A percentile compares a stretch with the other conserved stretches of the same genome.
These are phyloP conservation scores for Cucumis hystrix DNA, from an alignment of 306 rosid genomes.

Conservation along the genomic window DNA sequence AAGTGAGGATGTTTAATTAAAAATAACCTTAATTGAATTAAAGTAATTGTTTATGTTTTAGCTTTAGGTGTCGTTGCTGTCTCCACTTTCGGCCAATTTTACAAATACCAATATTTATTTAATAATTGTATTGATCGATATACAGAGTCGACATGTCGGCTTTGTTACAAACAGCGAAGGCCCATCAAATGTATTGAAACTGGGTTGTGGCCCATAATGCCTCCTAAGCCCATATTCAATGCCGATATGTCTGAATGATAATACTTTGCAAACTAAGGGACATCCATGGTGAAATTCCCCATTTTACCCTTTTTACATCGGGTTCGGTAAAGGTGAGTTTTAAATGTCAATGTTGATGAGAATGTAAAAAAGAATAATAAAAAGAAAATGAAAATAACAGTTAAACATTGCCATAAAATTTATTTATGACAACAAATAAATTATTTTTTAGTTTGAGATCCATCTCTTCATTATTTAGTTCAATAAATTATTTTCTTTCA, in stretches of 20 bases:
- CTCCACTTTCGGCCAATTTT: not conserved
- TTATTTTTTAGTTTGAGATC: too few relatives aligned
- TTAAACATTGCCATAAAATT: too few relatives aligned
- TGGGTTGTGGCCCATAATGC: not conserved
- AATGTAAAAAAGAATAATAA: too few relatives aligned
- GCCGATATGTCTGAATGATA: not conserved
- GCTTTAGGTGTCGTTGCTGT: not conserved
- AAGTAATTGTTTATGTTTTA: not conserved
- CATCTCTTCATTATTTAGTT: too few relatives aligned
- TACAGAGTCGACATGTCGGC: slow-evolving; percentile 1
- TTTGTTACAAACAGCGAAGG: not conserved
- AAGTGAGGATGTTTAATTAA: too few relatives aligned
- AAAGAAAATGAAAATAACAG: too few relatives aligned
- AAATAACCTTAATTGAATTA: not conserved
- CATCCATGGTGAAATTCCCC: not conserved
- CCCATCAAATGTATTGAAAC: not conserved
- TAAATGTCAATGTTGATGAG: too few relatives aligned
- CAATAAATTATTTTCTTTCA: too few relatives aligned
- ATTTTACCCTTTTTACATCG: not conserved
- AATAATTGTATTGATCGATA: not conserved
- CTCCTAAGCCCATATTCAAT: not conserved
- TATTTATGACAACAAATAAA: too few relatives aligned
- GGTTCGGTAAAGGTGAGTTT: too few relatives aligned
- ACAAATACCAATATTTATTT: not conserved
- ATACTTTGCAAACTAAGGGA: not conserved